Evolutionary conservation across 2,329 filamentous ascomycete species (phyloP), one percentile per base, ranked within the genome.

Genomic region (Clonostachys byssicola): DNA sequence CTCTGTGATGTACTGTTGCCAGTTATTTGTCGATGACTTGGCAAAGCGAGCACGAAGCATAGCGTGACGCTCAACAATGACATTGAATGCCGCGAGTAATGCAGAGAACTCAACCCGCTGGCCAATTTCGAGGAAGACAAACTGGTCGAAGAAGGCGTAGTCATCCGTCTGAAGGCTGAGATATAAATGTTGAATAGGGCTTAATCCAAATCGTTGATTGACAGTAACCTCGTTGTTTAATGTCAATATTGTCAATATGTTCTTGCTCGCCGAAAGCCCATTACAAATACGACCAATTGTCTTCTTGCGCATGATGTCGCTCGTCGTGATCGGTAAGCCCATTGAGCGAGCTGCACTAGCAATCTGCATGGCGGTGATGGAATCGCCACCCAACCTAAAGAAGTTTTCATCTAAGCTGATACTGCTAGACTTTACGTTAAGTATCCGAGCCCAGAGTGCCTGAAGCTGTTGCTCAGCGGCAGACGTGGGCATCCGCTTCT

Each of bases 321-420:
- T 23, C 20, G 20, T 23, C 5, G 20, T 23, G 20, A 77, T 55
- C 0, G 61, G 52, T n/a, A 75, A 55, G 6, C 63, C 64, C 17
- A 57, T 55, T 4, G 60, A 62, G 16, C 43, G 43, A 36, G 43
- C 34, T 34, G n/a, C 4, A 57, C 57, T 36, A n/a, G 30, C 43
- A 49, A 48, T 66, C 44, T 65, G 68, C 68, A 76, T 78, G 2
- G 71, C 71, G 4, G 62, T 48, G 3, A 74, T 61, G 1, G 72
- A 74, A 51, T 74, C 70, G 18, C 72, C 72, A 8, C 72, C 72
- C 0, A 73, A 59, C 1, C 60, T 60, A 60, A 75, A 73, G 55
- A 75, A 75, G 54, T 68, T 71, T 50, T 72, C 65, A 6, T 72
- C 63, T 3, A 57, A 51, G 2, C 58, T 51, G 34, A 68, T 50